A percentile compares a stretch with the other conserved stretches of the same genome.
These are phyloP conservation scores for Rhizopogon vulgaris DNA, from an alignment of 768 basidiomycete species.

Conservation along the genomic window DNA sequence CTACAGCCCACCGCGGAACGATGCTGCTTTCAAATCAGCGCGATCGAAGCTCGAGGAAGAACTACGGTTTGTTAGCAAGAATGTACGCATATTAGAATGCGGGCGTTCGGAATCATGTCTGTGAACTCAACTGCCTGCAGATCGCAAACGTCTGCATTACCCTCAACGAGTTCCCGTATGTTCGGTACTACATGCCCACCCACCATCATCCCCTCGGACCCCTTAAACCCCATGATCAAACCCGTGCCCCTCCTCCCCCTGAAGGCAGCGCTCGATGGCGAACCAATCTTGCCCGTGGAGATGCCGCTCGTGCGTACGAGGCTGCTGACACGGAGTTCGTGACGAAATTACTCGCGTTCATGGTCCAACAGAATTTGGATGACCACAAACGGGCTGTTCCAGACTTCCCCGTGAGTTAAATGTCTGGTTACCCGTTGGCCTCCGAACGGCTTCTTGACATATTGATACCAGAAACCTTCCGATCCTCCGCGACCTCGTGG, in stretches of 20 bases:
- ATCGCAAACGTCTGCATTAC: conserved; percentile 87
- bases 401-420: conserved; percentile 75
- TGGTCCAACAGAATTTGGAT: conserved; percentile 79
- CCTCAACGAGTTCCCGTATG: conserved; percentile 85
- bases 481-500: conserved; percentile 64
- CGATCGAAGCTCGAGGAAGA: conserved; percentile 84
- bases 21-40: conserved; percentile 58
- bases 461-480: conserved; percentile 37
- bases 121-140: conserved; percentile 28
- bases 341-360: conserved; percentile 76
- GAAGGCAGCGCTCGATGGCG: conserved; percentile 71
- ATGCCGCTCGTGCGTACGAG: conserved; percentile 63
- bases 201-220: conserved; percentile 82
- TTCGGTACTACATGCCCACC: conserved; percentile 87
- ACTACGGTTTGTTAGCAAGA: conserved; percentile 66
- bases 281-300: conserved; percentile 72
- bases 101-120: not conserved
- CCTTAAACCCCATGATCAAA: conserved; percentile 60
- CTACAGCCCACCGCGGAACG: conserved; percentile 77
- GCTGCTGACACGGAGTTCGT: conserved; percentile 69
- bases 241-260: conserved; percentile 58
- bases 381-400: conserved; percentile 81
- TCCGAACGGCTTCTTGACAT: not conserved
- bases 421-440: not conserved
- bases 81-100: conserved; percentile 32